Percentiles rank a stretch among this genome's conserved stretches.
These are phyloP conservation scores for Lactarius hengduanensis DNA, from an alignment of 768 basidiomycete species.

Conservation along the genomic window DNA sequence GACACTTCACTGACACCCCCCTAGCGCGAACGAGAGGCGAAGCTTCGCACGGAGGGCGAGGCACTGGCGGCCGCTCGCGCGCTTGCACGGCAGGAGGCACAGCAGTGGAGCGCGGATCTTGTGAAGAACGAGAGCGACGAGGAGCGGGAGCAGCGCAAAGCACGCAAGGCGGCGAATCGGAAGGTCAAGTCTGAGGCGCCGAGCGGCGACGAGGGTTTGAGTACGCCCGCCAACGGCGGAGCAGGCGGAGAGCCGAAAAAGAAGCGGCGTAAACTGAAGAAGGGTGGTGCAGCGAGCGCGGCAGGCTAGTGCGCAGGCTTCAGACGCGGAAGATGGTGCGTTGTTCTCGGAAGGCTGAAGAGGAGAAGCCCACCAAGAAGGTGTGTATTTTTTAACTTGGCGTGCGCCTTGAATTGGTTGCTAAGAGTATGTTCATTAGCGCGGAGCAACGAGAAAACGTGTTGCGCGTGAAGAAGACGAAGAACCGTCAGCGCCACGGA, in stretches of 20 bases:
- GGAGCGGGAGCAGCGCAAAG: slow-evolving; percentile 62
- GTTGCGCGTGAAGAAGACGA: slow-evolving; percentile 80
- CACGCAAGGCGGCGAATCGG: slow-evolving; percentile 51
- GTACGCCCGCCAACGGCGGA: slow-evolving; percentile 39
- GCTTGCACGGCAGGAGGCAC: slow-evolving; percentile 71
- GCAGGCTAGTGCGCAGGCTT: slow-evolving; percentile 44
- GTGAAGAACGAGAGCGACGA: slow-evolving; percentile 71
- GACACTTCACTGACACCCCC: neutral
- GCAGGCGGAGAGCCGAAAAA: slow-evolving; percentile 50
- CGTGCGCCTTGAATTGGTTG: neutral
- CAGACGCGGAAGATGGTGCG: slow-evolving; percentile 62
- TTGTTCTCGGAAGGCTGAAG: slow-evolving; percentile 70
- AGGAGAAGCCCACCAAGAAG: slow-evolving; percentile 67
- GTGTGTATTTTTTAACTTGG: slow-evolving; percentile 37
- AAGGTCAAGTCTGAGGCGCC: slow-evolving; percentile 44
- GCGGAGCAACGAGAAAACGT: slow-evolving; percentile 61
- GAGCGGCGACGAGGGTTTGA: slow-evolving; percentile 41
- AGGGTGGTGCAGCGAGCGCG: slow-evolving; percentile 42
- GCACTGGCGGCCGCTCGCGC: slow-evolving; percentile 79
- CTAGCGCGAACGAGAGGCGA: slow-evolving; percentile 62
- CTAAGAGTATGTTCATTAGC: slow-evolving; percentile 20
- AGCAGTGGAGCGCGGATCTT: slow-evolving; percentile 66
- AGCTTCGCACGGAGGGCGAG: slow-evolving; percentile 67
- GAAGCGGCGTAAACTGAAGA: slow-evolving; percentile 71
- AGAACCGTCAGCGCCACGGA: slow-evolving; percentile 62